Percentiles rank a stretch among this genome's conserved stretches.
Conservation (phyloP, 495 filamentous ascomycete species). For the Penicillium subrubescens region DNA sequence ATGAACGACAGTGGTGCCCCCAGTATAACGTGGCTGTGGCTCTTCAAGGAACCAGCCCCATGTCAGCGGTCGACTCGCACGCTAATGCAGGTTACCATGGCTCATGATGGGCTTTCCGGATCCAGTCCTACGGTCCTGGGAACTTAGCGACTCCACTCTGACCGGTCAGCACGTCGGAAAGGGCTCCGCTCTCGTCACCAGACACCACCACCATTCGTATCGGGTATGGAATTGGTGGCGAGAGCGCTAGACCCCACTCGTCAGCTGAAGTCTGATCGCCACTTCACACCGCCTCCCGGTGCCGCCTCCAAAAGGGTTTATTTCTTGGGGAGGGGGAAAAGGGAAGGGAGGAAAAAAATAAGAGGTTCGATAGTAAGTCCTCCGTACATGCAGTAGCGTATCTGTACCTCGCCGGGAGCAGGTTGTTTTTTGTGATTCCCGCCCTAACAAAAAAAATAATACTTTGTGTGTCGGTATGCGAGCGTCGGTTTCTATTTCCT, state of each 20-base stretch:
- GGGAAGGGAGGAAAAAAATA: neutral
- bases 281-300: constrained; percentile 31
- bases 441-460: neutral
- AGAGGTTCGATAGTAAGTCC: constrained; percentile 15
- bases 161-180: constrained; percentile 11
- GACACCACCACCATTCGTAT: constrained; percentile 18
- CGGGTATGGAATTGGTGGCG: constrained; percentile 23
- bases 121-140: constrained; percentile 46
- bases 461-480: neutral
- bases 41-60: constrained; percentile 32
- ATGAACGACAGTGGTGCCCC: constrained; percentile 11
- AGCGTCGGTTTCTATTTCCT: neutral
- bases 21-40: constrained; percentile 37
- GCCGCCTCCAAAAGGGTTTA: neutral
- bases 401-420: constrained; percentile 28
- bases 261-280: constrained; percentile 41
- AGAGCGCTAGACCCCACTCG: constrained; percentile 29
- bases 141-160: constrained; percentile 32
- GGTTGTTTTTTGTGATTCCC: constrained; percentile 1
- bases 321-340: too few relatives aligned
- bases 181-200: constrained; percentile 27
- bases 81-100: constrained; percentile 50
- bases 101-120: constrained; percentile 34
- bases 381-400: constrained; percentile 29
- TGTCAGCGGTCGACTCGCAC: constrained; percentile 34